Evolutionary conservation across 306 rosid species (phyloP).

Genomic region (Citrullus amarus): DNA sequence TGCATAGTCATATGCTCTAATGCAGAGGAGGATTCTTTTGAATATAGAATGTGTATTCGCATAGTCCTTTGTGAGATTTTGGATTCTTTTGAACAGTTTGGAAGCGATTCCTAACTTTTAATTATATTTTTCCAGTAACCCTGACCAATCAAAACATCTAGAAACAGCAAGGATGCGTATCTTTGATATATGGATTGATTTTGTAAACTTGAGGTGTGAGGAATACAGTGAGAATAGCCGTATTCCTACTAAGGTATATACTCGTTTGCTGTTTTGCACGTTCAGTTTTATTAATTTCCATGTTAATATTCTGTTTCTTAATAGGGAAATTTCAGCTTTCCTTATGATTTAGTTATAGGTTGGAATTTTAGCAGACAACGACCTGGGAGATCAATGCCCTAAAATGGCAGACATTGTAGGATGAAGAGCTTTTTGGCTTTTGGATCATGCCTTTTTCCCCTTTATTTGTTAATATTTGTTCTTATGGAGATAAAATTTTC

Average conservation of each 20-base stretch:
- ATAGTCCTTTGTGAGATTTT: background rate
- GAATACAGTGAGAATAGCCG: constrained; percentile 86
- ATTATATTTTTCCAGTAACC: constrained; percentile 47
- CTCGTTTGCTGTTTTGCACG: background rate
- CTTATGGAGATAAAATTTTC: background rate
- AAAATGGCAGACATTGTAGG: background rate
- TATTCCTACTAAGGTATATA: constrained; percentile 62
- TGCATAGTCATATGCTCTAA: background rate
- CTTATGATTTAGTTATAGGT: background rate
- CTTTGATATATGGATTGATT: constrained; percentile 80
- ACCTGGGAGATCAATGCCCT: background rate
- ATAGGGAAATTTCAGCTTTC: background rate
- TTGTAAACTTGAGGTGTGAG: constrained; percentile 81
- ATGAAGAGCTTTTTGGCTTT: background rate
- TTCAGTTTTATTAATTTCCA: background rate
- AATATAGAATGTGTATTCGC: too few relatives aligned
- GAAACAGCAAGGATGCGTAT: constrained; percentile 95
- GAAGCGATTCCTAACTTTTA: background rate
- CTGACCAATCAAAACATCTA: constrained; percentile 95
- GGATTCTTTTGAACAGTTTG: background rate
- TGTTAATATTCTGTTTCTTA: background rate
- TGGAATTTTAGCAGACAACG: background rate
- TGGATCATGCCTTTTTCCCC: background rate
- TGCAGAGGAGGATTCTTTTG: background rate
- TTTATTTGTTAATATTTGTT: background rate